These are phyloP conservation scores for Heterotrichella gracilis DNA, from an alignment of 352 stramenopile species.

Conservation along the genomic window DNA sequence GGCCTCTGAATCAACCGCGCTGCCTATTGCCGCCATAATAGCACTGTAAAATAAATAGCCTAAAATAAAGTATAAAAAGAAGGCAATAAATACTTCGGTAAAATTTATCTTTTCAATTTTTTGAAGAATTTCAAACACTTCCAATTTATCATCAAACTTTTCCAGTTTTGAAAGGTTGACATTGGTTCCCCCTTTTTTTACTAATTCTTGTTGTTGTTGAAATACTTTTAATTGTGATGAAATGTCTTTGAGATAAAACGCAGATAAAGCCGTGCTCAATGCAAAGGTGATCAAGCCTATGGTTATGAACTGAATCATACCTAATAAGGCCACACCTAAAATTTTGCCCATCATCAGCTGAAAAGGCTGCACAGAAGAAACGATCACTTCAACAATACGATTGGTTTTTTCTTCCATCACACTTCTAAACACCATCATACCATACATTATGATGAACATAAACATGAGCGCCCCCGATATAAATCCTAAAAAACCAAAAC, in stretches of 20 bases:
- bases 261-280: neutral
- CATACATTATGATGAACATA: neutral
- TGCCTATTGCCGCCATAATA: neutral
- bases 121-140: neutral
- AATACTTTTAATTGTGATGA: slow-evolving; percentile 2
- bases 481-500: neutral
- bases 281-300: neutral
- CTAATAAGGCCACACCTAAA: neutral
- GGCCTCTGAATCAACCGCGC: neutral
- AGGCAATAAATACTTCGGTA: neutral
- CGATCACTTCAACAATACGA: slow-evolving; percentile 4
- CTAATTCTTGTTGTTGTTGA: neutral
- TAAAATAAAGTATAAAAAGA: neutral
- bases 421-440: neutral
- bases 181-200: neutral
- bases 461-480: neutral
- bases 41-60: neutral
- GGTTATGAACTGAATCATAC: neutral
- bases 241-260: neutral
- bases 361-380: neutral
- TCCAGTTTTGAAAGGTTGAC: neutral
- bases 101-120: neutral
- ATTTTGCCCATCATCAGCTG: neutral
- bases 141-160: slow-evolving; percentile 9
- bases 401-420: neutral